A percentile compares a stretch with the other conserved stretches of the same genome.
phyloP scores from a whole-genome alignment of 1,139 yeast species.

The Saccharomycopsis hybrid region DNA sequence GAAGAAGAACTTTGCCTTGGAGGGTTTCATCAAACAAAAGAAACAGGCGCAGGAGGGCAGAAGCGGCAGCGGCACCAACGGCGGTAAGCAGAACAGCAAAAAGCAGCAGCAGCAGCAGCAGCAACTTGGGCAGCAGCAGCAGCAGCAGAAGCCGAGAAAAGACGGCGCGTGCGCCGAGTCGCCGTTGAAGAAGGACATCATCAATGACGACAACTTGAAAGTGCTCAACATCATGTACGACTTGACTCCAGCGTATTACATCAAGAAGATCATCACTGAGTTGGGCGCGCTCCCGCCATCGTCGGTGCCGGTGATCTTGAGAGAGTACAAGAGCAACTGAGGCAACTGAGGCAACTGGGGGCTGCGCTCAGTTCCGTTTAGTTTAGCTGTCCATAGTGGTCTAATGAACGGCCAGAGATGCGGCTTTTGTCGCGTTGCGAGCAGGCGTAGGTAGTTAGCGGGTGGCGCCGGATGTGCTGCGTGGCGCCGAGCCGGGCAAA shows the following conservation, averaged over 20 bases:
- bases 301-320: slow-evolving; percentile 90
- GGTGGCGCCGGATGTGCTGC: too few species aligned
- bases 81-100: slow-evolving; percentile 22
- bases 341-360: too few species aligned
- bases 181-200: slow-evolving; percentile 45
- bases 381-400: too few species aligned
- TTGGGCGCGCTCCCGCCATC: slow-evolving; percentile 95
- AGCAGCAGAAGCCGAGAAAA: slow-evolving; percentile 23
- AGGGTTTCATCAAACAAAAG: slow-evolving; percentile 52
- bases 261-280: slow-evolving; percentile 92
- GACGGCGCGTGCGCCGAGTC: slow-evolving; percentile 15
- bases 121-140: slow-evolving; percentile 27
- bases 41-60: slow-evolving; percentile 21
- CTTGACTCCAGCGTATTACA: slow-evolving; percentile 88
- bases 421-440: too few species aligned
- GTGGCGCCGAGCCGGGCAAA: too few species aligned
- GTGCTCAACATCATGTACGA: slow-evolving; percentile 86
- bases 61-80: slow-evolving; percentile 24
- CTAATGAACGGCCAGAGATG: too few species aligned
- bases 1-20: slow-evolving; percentile 59
- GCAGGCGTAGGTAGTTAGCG: too few species aligned
- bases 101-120: slow-evolving; percentile 23
- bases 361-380: too few species aligned
- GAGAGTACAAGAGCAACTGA: slow-evolving; percentile 62
- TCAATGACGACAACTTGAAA: slow-evolving; percentile 54